Evolutionary conservation across 2,329 filamentous ascomycete genomes (phyloP).

Genomic region (Teratosphaeria viscida): DNA sequence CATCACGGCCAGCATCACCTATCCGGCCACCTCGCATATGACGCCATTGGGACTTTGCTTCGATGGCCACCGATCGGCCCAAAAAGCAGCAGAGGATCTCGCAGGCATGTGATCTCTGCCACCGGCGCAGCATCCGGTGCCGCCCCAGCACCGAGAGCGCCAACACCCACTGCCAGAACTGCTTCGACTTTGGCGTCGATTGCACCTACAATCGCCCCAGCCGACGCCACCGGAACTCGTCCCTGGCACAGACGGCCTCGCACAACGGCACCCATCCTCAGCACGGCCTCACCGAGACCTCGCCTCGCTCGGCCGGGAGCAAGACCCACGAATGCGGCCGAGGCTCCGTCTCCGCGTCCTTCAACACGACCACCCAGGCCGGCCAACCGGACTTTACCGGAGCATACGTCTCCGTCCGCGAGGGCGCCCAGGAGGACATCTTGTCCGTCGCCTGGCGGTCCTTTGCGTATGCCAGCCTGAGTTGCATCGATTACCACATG

Average conservation of each 20-base stretch:
- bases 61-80: slow-evolving; percentile 16
- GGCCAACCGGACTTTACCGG: slow-evolving; percentile 11
- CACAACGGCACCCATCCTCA: slow-evolving; percentile 16
- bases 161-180: slow-evolving; percentile 37
- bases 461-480: slow-evolving; percentile 31
- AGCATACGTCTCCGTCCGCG: slow-evolving; percentile 13
- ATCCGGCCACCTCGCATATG: not conserved
- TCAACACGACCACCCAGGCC: not conserved
- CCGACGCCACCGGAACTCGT: slow-evolving; percentile 25
- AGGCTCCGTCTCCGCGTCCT: not conserved
- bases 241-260: slow-evolving; percentile 7
- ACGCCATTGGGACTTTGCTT: not conserved
- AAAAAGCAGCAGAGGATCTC: slow-evolving; percentile 28
- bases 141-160: slow-evolving; percentile 27
- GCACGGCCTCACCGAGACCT: slow-evolving; percentile 4
- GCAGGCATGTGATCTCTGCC: slow-evolving; percentile 39
- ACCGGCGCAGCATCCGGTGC: slow-evolving; percentile 39
- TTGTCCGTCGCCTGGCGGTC: slow-evolving; percentile 30
- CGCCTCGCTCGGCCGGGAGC: not conserved
- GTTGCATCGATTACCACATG: slow-evolving; percentile 30
- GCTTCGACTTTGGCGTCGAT: slow-evolving; percentile 39
- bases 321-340: not conserved
- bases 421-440: slow-evolving; percentile 15
- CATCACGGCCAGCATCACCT: not conserved
- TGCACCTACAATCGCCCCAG: slow-evolving; percentile 40